phyloP scores from a whole-genome alignment of 352 stramenopile species.

The Pythium sp. region DNA sequence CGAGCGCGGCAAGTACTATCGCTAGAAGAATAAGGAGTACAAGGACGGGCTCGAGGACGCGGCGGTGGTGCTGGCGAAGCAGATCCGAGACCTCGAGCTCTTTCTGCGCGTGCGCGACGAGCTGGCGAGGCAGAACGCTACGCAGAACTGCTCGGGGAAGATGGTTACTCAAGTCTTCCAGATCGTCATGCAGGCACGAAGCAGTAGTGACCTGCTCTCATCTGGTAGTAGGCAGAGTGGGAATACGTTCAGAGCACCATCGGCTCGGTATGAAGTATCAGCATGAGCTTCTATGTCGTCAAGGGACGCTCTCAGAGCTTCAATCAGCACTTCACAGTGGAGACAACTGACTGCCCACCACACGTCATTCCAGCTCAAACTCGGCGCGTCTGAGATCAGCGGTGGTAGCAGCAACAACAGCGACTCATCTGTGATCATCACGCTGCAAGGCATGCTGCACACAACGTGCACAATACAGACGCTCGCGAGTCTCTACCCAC shows the following conservation, averaged over 20 bases:
- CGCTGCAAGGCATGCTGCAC: not conserved
- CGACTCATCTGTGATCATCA: not conserved
- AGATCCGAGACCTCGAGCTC: slow-evolving; percentile 37
- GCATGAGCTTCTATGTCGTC: not conserved
- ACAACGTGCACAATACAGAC: not conserved
- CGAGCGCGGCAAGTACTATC: slow-evolving; percentile 67
- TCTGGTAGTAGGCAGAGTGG: too few species aligned
- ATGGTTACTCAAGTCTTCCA: slow-evolving; percentile 3
- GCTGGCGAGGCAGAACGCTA: slow-evolving; percentile 12
- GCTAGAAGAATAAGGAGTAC: slow-evolving; percentile 58
- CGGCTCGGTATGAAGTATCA: slow-evolving; percentile 14
- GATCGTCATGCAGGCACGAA: slow-evolving; percentile 19
- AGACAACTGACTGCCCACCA: not conserved
- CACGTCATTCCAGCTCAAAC: not conserved
- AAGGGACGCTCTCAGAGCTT: not conserved
- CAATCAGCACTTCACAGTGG: not conserved
- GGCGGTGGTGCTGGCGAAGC: slow-evolving; percentile 27
- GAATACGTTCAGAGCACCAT: not conserved
- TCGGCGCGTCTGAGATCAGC: not conserved
- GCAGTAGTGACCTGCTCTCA: too few species aligned
- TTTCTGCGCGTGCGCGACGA: slow-evolving; percentile 34
- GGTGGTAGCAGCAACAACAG: not conserved
- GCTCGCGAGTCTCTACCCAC: not conserved
- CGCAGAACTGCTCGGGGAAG: not conserved
- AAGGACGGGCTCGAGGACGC: slow-evolving; percentile 37